A percentile compares a stretch with the other conserved stretches of the same genome.
phyloP scores from a whole-genome alignment of 2,329 filamentous ascomycete species.

The Pseudocercospora fijiensis region DNA sequence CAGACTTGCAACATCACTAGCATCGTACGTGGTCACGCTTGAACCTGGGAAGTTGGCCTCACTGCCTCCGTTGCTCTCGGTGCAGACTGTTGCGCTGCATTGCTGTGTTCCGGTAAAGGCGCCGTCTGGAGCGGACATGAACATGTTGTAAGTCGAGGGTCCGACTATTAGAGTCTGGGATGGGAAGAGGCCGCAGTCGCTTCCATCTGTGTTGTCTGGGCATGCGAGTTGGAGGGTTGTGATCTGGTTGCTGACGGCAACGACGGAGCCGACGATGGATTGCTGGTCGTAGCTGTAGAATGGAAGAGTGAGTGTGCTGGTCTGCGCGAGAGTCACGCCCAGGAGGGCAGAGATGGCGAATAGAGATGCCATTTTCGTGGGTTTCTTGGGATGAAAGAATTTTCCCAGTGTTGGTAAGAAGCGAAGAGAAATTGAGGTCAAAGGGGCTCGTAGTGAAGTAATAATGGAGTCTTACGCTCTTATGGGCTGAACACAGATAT shows the following conservation, averaged over 20 bases:
- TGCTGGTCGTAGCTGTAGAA: slow-evolving; percentile 28
- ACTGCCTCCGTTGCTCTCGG: slow-evolving; percentile 18
- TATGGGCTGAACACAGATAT: background rate
- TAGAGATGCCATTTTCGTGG: background rate
- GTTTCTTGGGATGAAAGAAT: background rate
- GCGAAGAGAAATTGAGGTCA: background rate
- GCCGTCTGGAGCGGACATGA: slow-evolving; percentile 15
- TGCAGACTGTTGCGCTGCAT: slow-evolving; percentile 21
- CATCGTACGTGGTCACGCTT: slow-evolving; percentile 24
- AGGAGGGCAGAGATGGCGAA: background rate
- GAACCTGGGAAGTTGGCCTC: slow-evolving; percentile 26
- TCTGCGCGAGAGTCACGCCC: background rate
- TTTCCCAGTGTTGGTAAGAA: background rate
- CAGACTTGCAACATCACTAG: slow-evolving; percentile 13
- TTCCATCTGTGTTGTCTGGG: slow-evolving; percentile 13
- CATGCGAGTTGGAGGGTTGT: slow-evolving; percentile 26
- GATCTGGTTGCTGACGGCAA: slow-evolving; percentile 15
- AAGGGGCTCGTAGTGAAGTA: background rate
- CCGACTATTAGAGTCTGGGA: slow-evolving; percentile 24
- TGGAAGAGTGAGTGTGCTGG: slow-evolving; percentile 19
- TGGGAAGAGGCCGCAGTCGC: slow-evolving; percentile 29
- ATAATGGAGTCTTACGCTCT: background rate
- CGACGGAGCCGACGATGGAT: slow-evolving; percentile 25
- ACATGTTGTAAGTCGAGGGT: slow-evolving; percentile 26
- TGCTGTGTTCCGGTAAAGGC: slow-evolving; percentile 25